phyloP scores from a whole-genome alignment of 2,329 filamentous ascomycete species.

The Fusarium udum region DNA sequence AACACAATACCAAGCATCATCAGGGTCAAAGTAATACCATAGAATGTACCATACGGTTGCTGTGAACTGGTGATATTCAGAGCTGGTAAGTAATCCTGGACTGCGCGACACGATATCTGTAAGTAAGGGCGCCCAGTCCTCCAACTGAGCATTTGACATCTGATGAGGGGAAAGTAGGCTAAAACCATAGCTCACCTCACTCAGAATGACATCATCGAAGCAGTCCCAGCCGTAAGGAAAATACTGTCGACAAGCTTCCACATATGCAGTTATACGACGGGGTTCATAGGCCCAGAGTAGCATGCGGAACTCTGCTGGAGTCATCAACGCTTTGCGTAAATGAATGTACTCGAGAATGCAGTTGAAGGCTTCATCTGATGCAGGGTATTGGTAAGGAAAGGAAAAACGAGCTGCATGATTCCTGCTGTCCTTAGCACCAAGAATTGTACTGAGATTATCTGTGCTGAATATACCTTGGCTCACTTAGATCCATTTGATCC shows the following conservation, averaged over 20 bases:
- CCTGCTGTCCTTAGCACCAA: fast-evolving
- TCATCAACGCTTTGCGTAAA: fast-evolving
- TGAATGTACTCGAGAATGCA: background rate
- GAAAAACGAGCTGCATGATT: fast-evolving
- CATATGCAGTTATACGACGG: fast-evolving
- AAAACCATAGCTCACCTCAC: background rate
- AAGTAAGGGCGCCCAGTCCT: background rate
- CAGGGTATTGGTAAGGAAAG: fast-evolving
- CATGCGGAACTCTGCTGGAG: fast-evolving
- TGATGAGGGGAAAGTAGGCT: fast-evolving
- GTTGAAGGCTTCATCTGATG: fast-evolving
- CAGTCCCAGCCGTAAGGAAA: fast-evolving
- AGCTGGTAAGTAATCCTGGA: fast-evolving
- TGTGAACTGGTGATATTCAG: fast-evolving
- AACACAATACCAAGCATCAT: background rate
- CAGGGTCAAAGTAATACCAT: background rate
- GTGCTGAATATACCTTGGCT: fast-evolving
- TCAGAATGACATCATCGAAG: fast-evolving
- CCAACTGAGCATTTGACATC: background rate
- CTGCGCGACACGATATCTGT: fast-evolving
- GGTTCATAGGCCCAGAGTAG: fast-evolving
- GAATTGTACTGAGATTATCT: fast-evolving
- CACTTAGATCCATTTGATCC: fast-evolving
- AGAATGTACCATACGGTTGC: fast-evolving
- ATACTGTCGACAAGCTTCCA: background rate